These are phyloP conservation scores for Camellia granthamiana DNA, from an alignment of 148 eudicot species.

Conservation along the genomic window DNA sequence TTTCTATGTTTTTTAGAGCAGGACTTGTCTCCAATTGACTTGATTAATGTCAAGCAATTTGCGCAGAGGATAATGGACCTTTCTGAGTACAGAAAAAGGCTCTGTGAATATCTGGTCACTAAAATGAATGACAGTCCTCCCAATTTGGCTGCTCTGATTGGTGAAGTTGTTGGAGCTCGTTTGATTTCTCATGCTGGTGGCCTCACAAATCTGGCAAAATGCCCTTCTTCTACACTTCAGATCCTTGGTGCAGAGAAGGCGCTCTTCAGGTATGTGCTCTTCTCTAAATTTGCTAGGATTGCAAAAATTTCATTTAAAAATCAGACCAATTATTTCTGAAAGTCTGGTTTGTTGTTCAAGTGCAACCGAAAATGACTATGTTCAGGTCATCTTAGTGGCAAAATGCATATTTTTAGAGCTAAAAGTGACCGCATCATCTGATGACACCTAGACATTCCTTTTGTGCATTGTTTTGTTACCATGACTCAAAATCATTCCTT, in stretches of 20 bases:
- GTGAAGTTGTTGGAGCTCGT: constrained; percentile 97
- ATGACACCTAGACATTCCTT: background rate
- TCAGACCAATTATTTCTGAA: background rate
- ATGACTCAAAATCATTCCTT: background rate
- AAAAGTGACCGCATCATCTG: background rate
- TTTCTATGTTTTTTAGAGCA: constrained; percentile 53
- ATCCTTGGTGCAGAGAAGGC: constrained; percentile 99
- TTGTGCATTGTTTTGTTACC: too few species aligned
- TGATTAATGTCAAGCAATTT: constrained; percentile 86
- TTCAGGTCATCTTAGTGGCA: background rate
- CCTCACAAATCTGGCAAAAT: constrained; percentile 93
- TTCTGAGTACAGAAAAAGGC: constrained; percentile 83
- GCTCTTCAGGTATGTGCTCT: constrained; percentile 63
- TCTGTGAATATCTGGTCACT: constrained; percentile 76
- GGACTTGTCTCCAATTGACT: constrained; percentile 84
- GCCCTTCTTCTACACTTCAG: constrained; percentile 95
- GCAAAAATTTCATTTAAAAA: background rate
- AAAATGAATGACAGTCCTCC: constrained; percentile 97
- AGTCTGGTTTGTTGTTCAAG: background rate
- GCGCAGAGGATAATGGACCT: constrained; percentile 96
- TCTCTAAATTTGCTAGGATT: background rate
- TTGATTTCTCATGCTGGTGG: constrained; percentile 98
- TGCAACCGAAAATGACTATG: background rate
- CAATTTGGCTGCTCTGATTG: constrained; percentile 89
- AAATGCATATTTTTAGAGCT: background rate